phyloP scores from a whole-genome alignment of 2,329 filamentous ascomycete genomes.

The Eutypa lata region DNA sequence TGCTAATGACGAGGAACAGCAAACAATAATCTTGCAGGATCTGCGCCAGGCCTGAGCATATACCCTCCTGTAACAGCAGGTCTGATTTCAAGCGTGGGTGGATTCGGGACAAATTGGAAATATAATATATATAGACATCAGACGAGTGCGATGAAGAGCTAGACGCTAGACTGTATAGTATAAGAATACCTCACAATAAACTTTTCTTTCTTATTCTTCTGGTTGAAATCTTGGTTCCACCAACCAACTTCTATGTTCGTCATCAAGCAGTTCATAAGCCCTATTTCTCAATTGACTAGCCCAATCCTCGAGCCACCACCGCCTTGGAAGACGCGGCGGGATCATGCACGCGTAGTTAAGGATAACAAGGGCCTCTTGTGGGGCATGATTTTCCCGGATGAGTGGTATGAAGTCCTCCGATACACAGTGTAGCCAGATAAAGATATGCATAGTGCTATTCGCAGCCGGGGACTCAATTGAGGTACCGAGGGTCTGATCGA shows the following conservation, averaged over 20 bases:
- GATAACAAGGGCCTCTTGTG: not conserved
- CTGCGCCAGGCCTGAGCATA: not conserved
- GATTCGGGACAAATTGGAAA: not conserved
- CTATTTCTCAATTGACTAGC: not conserved
- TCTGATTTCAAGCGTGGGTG: not conserved
- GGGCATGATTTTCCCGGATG: not conserved
- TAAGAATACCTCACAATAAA: not conserved
- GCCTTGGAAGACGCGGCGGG: not conserved
- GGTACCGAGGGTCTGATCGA: not conserved
- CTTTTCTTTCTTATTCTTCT: not conserved
- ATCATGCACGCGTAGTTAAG: not conserved
- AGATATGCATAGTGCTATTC: not conserved
- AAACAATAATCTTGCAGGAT: not conserved
- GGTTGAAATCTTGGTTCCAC: not conserved
- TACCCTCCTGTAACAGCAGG: not conserved
- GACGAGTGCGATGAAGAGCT: no score
- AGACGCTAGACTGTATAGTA: not conserved
- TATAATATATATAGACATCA: not conserved
- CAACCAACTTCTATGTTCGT: not conserved
- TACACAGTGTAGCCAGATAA: not conserved
- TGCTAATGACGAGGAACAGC: not conserved
- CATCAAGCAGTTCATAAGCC: not conserved
- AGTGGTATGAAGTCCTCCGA: not conserved
- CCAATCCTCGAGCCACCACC: not conserved
- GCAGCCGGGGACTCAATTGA: not conserved